These are phyloP conservation scores for Penicillium sclerotigenum DNA, from an alignment of 2,329 filamentous ascomycete species.

Conservation along the genomic window DNA sequence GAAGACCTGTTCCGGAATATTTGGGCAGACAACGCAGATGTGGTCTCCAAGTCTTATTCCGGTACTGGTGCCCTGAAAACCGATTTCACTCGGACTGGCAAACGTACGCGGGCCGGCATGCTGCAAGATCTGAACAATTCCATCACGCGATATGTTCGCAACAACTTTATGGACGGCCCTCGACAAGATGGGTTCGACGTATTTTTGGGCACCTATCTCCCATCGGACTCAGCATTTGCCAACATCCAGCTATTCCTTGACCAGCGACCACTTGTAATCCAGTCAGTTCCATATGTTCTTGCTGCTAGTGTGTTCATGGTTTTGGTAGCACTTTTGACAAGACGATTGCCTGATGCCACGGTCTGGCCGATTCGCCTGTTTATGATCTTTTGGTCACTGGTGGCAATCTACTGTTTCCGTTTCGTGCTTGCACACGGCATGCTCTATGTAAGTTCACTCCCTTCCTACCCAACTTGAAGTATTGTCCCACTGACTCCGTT, in stretches of 20 bases:
- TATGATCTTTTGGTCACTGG: conserved; percentile 69
- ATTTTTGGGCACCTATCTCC: conserved; percentile 83
- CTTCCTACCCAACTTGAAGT: not conserved
- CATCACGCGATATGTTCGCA: conserved; percentile 80
- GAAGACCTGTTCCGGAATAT: conserved; percentile 92
- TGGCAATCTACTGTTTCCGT: conserved; percentile 67
- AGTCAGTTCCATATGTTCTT: conserved; percentile 88
- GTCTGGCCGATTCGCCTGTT: conserved; percentile 82
- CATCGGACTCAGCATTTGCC: conserved; percentile 67
- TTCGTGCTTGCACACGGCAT: conserved; percentile 85
- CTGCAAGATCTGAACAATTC: conserved; percentile 86
- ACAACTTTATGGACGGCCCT: conserved; percentile 93
- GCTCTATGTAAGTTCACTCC: conserved; percentile 72
- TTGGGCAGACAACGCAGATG: conserved; percentile 97
- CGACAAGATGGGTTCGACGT: conserved; percentile 94
- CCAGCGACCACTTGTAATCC: conserved; percentile 78
- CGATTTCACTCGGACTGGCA: conserved; percentile 91
- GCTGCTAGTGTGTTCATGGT: conserved; percentile 83
- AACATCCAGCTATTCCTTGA: conserved; percentile 76
- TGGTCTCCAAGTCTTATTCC: conserved; percentile 88
- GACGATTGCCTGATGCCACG: conserved; percentile 66
- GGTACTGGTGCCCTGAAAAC: conserved; percentile 98
- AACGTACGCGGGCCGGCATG: conserved; percentile 79
- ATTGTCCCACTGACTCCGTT: conserved; percentile 4
- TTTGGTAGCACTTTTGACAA: conserved; percentile 69